Conservation (phyloP, 164 flowering plant species). For the Nymphaea thermarum region DNA sequence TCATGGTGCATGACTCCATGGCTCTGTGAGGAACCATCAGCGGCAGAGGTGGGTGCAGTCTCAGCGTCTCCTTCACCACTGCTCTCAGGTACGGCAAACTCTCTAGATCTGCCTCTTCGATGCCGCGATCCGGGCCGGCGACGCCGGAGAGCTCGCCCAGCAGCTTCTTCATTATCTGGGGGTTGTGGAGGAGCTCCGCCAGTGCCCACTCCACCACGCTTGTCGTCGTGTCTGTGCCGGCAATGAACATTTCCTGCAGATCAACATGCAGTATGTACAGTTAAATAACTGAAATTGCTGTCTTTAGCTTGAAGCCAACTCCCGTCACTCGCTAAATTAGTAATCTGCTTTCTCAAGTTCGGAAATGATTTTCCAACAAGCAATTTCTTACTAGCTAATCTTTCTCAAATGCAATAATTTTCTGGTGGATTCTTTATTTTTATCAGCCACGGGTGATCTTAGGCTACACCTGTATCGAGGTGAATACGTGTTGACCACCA, state of each 20-base stretch:
- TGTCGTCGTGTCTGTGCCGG: neutral
- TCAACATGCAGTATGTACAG: neutral
- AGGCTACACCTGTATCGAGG: no score
- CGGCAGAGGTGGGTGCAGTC: neutral
- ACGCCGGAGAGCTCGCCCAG: neutral
- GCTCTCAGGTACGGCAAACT: neutral
- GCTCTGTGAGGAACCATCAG: neutral
- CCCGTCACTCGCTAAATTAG: no score
- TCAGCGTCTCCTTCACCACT: neutral
- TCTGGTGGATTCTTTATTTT: neutral
- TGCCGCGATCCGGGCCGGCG: neutral
- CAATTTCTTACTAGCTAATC: no score
- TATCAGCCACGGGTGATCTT: neutral
- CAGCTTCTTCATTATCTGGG: neutral
- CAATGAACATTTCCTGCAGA: neutral
- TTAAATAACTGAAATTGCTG: neutral
- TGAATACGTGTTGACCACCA: no score
- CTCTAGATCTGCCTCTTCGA: neutral
- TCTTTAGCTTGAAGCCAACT: no score
- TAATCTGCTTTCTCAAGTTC: neutral
- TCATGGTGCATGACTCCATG: neutral
- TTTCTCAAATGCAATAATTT: no score
- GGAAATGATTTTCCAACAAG: neutral
- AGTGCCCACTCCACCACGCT: neutral
- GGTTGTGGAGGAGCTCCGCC: neutral